A percentile compares a stretch with the other conserved stretches of the same genome.
Conservation (phyloP, 768 basidiomycete species). For the Russula ochroleuca region DNA sequence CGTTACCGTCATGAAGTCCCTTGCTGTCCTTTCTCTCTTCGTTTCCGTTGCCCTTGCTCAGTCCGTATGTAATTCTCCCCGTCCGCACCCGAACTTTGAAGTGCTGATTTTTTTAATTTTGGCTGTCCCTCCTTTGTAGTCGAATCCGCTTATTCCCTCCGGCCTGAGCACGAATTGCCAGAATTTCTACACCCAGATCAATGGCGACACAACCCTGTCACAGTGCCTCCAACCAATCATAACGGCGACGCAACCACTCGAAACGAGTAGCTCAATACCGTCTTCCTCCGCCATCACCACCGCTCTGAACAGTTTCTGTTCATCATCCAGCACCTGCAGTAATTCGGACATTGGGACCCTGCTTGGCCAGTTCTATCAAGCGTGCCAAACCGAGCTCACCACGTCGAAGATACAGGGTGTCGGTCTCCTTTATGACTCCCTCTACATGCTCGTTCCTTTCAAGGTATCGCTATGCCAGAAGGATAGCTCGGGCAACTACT, state of each 20-base stretch:
- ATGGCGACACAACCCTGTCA: conserved; percentile 53
- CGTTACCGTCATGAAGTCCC: conserved; percentile 46
- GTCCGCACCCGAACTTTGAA: conserved; percentile 31
- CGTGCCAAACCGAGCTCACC: conserved; percentile 70
- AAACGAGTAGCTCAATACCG: conserved; percentile 42
- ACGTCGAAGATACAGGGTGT: conserved; percentile 47
- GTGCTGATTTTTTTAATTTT: conserved; percentile 22
- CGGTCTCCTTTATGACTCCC: conserved; percentile 65
- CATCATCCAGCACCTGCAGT: conserved; percentile 48
- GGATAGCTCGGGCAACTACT: conserved; percentile 66
- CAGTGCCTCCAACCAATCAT: conserved; percentile 63
- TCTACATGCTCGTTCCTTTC: conserved; percentile 70
- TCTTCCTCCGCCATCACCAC: conserved; percentile 43
- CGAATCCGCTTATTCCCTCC: conserved; percentile 60
- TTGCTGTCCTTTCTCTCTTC: conserved; percentile 50
- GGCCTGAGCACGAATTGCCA: conserved; percentile 54
- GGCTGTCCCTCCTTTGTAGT: not conserved
- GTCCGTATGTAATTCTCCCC: conserved; percentile 6
- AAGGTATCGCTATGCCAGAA: conserved; percentile 67
- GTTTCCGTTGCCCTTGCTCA: conserved; percentile 49
- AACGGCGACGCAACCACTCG: conserved; percentile 53
- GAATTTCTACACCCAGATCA: conserved; percentile 56
- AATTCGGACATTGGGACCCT: conserved; percentile 53
- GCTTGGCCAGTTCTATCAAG: conserved; percentile 64
- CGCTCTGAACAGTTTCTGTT: conserved; percentile 57